Base-by-base conservation (phyloP, 73 alveolate species). In the Halteria grandinella region DNA sequence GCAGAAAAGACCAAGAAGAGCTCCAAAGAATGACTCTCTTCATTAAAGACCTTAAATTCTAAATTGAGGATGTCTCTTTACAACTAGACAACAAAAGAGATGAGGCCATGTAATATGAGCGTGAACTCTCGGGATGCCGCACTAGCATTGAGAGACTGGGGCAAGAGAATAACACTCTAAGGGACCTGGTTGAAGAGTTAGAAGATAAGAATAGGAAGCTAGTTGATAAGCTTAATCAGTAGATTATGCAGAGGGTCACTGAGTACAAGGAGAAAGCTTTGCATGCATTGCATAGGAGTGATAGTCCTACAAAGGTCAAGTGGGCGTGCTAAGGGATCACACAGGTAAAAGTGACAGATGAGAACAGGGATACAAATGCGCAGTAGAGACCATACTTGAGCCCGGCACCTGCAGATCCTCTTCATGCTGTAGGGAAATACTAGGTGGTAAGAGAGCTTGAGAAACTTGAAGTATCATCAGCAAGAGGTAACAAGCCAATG, bases 181-280 rank as follows among this genome's bases (percentile, higher is more conserved):
- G 63, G 24, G 24, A 49, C 36, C 41, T 54, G 20, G 63, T 77
- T 12, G 82, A 77, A 23, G 81, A 62, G 32, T 45, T 82, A 41
- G 91, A 82, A 45, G 24, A 10, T 29, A 82, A 82, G 51, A 82
- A 82, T 44, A 70, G 72, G 25, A 48, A 72, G 21, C 53, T 82
- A 12, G 73, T 47, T 10, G 91, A 82, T 11, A 82, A 53, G n/a
- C 43, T 82, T 25, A 82, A 72, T 40, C 62, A 57, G 12, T 62
- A 82, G 24, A 51, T 82, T 12, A 71, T 57, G 54, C 55, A 70
- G 17, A 55, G 47, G 34, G 91, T 86, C 24, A 43, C 86, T 20
- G 86, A 82, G 18, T 82, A 82, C 50, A 72, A 82, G 37, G 79
- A 82, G 66, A 70, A 78, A 72, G 47, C 80, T 5, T 53, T 66